phyloP scores from a whole-genome alignment of 192 early-diverging fungal genomes.

The Linnemannia schmuckeri region DNA sequence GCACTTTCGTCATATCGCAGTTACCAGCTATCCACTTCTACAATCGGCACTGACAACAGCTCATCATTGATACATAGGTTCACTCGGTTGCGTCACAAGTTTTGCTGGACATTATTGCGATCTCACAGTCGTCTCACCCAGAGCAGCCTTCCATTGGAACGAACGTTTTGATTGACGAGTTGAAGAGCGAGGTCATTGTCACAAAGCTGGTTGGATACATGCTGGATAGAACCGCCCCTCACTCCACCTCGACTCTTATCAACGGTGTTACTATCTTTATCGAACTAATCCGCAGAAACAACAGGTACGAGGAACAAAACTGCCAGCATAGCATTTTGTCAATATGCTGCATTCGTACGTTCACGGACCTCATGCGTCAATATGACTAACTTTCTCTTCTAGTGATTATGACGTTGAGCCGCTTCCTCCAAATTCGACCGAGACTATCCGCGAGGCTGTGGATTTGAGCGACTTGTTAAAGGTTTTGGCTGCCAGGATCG shows the following conservation, averaged over 20 bases:
- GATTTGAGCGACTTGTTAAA: slow-evolving; percentile 92
- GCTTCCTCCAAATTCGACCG: slow-evolving; percentile 27
- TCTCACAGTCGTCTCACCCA: slow-evolving; percentile 76
- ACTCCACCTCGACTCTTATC: slow-evolving; percentile 88
- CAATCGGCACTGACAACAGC: background rate
- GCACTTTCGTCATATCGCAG: no score
- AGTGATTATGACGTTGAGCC: slow-evolving; percentile 55
- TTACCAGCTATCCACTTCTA: background rate
- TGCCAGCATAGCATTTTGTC: background rate
- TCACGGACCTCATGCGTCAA: no score
- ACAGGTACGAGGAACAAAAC: slow-evolving; percentile 66
- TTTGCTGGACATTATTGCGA: slow-evolving; percentile 85
- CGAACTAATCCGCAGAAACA: slow-evolving; percentile 96
- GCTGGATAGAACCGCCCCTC: slow-evolving; percentile 79
- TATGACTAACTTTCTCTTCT: background rate
- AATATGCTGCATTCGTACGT: background rate
- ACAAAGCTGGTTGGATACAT: slow-evolving; percentile 85
- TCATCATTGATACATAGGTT: slow-evolving; percentile 47
- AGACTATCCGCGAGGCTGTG: slow-evolving; percentile 54
- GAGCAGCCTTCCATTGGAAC: slow-evolving; percentile 73
- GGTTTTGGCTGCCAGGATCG: slow-evolving; percentile 81
- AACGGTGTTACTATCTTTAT: slow-evolving; percentile 97
- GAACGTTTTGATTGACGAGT: slow-evolving; percentile 70
- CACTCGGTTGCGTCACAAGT: slow-evolving; percentile 86
- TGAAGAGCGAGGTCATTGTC: slow-evolving; percentile 81